phyloP scores from a whole-genome alignment of 2,329 filamentous ascomycete species.

The Tricladium varicosporioides region DNA sequence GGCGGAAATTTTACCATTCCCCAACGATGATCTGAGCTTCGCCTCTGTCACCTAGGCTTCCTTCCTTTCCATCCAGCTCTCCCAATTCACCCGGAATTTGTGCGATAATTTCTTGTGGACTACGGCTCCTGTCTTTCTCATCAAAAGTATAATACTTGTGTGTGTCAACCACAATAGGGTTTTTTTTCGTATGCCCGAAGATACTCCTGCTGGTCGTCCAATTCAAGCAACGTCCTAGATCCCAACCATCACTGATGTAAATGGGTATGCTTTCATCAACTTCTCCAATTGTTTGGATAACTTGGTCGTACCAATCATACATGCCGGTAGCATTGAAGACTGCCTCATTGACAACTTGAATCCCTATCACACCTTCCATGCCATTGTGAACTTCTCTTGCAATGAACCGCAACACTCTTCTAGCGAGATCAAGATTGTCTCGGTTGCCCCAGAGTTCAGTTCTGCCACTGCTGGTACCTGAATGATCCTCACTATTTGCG shows the following conservation, averaged over 20 bases:
- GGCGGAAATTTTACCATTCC: slow-evolving; percentile 43
- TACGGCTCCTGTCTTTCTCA: slow-evolving; percentile 48
- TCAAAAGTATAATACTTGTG: slow-evolving; percentile 59
- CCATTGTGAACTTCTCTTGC: slow-evolving; percentile 43
- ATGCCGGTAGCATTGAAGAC: slow-evolving; percentile 48
- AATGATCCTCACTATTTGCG: slow-evolving; percentile 54
- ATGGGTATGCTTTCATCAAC: slow-evolving; percentile 51
- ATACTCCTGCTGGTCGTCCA: slow-evolving; percentile 45
- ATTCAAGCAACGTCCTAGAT: slow-evolving; percentile 43
- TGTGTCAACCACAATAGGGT: slow-evolving; percentile 55
- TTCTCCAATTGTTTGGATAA: slow-evolving; percentile 43
- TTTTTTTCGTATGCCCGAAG: slow-evolving; percentile 23
- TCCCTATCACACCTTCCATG: slow-evolving; percentile 45
- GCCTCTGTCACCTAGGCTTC: slow-evolving; percentile 46
- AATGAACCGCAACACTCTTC: slow-evolving; percentile 49
- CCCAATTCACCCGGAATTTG: slow-evolving; percentile 43
- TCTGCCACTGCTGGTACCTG: slow-evolving; percentile 50
- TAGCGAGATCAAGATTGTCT: slow-evolving; percentile 43
- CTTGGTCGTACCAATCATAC: slow-evolving; percentile 56
- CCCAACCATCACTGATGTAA: slow-evolving; percentile 58
- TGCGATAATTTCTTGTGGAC: slow-evolving; percentile 50
- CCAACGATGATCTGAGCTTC: slow-evolving; percentile 52
- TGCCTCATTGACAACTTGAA: slow-evolving; percentile 59
- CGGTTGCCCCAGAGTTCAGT: slow-evolving; percentile 50
- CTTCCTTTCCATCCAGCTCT: slow-evolving; percentile 45